Evolutionary conservation across 2,329 filamentous ascomycete species (phyloP).

Genomic region (Talaromyces islandicus): DNA sequence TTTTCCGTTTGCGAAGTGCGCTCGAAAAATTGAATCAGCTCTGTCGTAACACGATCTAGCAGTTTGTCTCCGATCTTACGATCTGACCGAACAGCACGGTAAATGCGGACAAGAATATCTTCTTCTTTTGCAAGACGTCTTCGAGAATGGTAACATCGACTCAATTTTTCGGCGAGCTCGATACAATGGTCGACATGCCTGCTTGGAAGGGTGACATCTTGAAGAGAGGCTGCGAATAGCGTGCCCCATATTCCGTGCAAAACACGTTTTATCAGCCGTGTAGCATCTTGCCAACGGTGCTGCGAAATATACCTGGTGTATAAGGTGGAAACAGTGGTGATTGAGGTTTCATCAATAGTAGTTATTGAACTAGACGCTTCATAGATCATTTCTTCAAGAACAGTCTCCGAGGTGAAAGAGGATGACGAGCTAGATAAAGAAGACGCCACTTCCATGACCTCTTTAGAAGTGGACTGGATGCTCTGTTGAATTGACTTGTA

Average conservation of each 20-base stretch:
- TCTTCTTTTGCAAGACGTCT: constrained; percentile 31
- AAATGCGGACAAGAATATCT: constrained; percentile 30
- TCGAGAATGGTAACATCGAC: constrained; percentile 39
- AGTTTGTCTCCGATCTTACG: constrained; percentile 27
- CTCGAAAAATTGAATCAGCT: constrained; percentile 26
- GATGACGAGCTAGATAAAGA: constrained; percentile 24
- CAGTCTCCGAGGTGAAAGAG: constrained; percentile 35
- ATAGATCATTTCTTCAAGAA: constrained; percentile 40
- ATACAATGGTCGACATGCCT: constrained; percentile 42
- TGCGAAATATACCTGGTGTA: constrained; percentile 40
- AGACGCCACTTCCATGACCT: constrained; percentile 34
- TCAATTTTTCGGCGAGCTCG: constrained; percentile 42
- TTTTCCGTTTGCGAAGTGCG: constrained; percentile 27
- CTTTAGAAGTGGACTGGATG: constrained; percentile 36
- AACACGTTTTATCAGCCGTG: constrained; percentile 40
- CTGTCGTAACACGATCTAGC: constrained; percentile 20
- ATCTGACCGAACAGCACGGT: constrained; percentile 24
- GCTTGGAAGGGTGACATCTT: constrained; percentile 40
- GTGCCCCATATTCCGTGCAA: constrained; percentile 43
- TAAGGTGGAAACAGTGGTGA: constrained; percentile 37
- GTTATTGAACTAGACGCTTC: constrained; percentile 35
- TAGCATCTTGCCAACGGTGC: constrained; percentile 43
- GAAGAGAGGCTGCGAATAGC: constrained; percentile 39
- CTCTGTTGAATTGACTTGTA: constrained; percentile 41
- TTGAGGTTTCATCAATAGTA: constrained; percentile 34